Conservation (phyloP, 148 eudicot species). For the Chenopodium quinoa region DNA sequence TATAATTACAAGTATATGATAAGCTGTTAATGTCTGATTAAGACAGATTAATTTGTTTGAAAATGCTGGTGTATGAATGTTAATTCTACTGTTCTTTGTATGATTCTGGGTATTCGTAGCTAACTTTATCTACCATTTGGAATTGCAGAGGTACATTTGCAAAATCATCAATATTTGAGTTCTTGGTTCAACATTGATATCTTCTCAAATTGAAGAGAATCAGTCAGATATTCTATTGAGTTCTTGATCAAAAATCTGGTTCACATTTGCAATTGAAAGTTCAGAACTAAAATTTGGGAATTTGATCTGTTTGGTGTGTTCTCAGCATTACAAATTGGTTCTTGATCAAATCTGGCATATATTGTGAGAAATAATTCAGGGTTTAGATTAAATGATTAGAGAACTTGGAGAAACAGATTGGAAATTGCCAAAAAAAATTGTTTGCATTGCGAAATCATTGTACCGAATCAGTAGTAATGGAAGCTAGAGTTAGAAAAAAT, state of each 20-base stretch:
- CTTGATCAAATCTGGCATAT: background rate
- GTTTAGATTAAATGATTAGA: slow-evolving; percentile 21
- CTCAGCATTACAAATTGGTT: background rate
- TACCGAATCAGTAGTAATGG: slow-evolving; percentile 2
- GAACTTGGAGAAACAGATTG: slow-evolving; percentile 20
- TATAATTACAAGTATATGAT: too few relatives aligned
- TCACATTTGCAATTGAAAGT: background rate
- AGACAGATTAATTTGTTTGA: background rate
- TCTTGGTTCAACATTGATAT: slow-evolving; percentile 4
- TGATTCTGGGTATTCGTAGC: background rate
- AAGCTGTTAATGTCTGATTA: background rate
- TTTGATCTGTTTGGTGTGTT: background rate
- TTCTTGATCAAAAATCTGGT: background rate
- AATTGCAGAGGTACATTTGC: slow-evolving; percentile 13
- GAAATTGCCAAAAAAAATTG: slow-evolving; percentile 15
- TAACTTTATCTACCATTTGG: background rate
- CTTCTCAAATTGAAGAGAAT: background rate
- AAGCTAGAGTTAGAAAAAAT: slow-evolving; percentile 14
- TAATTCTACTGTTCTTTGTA: background rate
- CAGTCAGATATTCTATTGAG: background rate
- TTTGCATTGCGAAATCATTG: background rate
- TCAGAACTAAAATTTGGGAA: background rate
- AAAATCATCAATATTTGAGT: background rate
- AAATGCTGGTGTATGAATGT: background rate
- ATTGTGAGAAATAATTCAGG: background rate